Evolutionary conservation across 1,284 basidiomycete genomes (phyloP).

Genomic region (Rhodotorula mucilaginosa): DNA sequence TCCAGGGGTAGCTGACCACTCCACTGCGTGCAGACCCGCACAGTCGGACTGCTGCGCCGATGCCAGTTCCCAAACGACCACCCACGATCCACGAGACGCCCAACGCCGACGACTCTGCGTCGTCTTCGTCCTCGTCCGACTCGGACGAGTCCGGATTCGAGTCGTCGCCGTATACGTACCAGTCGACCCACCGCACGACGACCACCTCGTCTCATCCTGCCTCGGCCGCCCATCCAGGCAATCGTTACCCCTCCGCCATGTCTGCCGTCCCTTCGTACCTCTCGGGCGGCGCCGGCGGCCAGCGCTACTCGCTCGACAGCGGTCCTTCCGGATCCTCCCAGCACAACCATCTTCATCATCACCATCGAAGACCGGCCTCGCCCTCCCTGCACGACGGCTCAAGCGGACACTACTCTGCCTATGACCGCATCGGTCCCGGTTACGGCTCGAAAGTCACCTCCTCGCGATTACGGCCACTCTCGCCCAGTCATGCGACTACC

Average conservation of each 20-base stretch:
- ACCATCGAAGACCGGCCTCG: background rate
- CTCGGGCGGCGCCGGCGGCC: background rate
- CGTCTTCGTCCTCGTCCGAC: constrained; percentile 27
- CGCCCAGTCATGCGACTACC: constrained; percentile 22
- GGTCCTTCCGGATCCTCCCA: constrained; percentile 7
- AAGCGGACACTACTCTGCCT: background rate
- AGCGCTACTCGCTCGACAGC: constrained; percentile 17
- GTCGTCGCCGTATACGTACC: constrained; percentile 39
- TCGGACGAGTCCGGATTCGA: constrained; percentile 21
- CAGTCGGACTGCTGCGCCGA: background rate
- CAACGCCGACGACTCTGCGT: constrained; percentile 29
- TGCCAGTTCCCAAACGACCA: background rate
- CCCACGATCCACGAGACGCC: constrained; percentile 13
- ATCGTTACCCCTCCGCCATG: constrained; percentile 21
- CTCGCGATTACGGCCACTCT: constrained; percentile 3
- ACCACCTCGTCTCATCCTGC: constrained; percentile 16
- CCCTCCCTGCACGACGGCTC: constrained; percentile 14
- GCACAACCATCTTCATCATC: background rate
- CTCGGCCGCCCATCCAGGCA: background rate
- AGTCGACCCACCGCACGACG: constrained; percentile 36
- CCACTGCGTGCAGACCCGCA: constrained; percentile 22
- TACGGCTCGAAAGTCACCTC: constrained; percentile 14
- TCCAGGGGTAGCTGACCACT: background rate
- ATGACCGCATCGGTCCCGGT: constrained; percentile 11
- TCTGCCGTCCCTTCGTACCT: constrained; percentile 38